These are phyloP conservation scores for Immersiella caudata DNA, from an alignment of 495 filamentous ascomycete species.

Conservation along the genomic window DNA sequence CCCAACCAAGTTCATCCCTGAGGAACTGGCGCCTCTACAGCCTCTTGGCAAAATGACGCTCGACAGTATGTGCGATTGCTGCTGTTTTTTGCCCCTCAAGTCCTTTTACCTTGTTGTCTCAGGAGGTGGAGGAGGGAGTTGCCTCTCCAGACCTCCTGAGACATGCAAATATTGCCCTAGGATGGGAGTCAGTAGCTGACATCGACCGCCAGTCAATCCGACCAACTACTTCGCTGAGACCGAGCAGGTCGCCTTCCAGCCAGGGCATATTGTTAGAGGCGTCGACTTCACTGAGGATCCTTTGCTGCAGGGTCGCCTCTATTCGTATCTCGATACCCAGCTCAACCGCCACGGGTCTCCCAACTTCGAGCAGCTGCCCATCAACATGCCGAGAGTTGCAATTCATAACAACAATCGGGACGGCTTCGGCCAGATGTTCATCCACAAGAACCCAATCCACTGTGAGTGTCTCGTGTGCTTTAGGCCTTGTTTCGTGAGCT, in stretches of 20 bases:
- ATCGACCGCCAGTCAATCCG: no score
- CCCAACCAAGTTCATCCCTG: constrained; percentile 75
- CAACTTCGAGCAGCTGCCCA: constrained; percentile 77
- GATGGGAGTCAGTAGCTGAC: no score
- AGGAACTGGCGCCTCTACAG: constrained; percentile 69
- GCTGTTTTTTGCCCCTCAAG: no score
- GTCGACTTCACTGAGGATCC: constrained; percentile 76
- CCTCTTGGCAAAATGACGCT: constrained; percentile 68
- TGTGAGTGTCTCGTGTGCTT: constrained; percentile 35
- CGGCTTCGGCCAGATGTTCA: constrained; percentile 57
- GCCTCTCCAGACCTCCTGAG: no score
- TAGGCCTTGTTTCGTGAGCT: no score
- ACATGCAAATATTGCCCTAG: no score
- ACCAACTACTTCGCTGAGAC: constrained; percentile 80
- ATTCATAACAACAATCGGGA: constrained; percentile 80
- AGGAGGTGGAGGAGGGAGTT: no score
- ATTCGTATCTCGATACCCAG: constrained; percentile 77
- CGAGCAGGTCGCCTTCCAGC: constrained; percentile 69
- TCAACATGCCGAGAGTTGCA: constrained; percentile 65
- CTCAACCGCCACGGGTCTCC: constrained; percentile 70
- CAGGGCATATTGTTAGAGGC: constrained; percentile 67
- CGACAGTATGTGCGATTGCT: no score
- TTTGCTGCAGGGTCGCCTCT: constrained; percentile 72
- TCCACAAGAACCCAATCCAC: constrained; percentile 55
- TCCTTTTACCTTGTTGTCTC: no score